Evolutionary conservation across 768 basidiomycete genomes (phyloP), one percentile per base, ranked within the genome.

Genomic region (Naganishia vishniacii): DNA sequence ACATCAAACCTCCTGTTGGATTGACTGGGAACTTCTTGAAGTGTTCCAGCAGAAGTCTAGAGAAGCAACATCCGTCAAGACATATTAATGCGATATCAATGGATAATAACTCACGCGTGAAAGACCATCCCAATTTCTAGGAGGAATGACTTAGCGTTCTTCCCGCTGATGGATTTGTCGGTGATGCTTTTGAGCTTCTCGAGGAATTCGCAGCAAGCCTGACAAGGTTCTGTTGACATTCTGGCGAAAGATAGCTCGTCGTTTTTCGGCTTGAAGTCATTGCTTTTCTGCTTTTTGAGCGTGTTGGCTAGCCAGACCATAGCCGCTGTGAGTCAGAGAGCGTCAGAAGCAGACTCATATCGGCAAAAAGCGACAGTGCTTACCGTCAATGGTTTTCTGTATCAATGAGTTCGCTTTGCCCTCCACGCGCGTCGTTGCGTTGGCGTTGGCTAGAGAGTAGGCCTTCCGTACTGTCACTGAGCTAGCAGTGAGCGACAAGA

Each of bases 1-100:
- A 86, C 90, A 98, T 94, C 58, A 99, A 80, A 16, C 94, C 95
- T 44, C 95, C 95, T 0, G 92, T 91, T 0, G 93, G 92, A 69
- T 88, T 95, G 59, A 99, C 92, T 2, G 91, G 89, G 79, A 97
- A 98, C 78, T 91, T 97, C 72, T 88, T 88, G 62, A 95, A 81
- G 74, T 99, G 95, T 42, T 98, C 95, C 51, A 99, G 82, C 6
- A 99, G 82, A 13, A 93, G 81, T 64, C 94, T 95, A n/a, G 58
- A 34, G 11, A 34, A 25, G 20, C 41, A 60, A 25, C 18, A 45
- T 18, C 2, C 31, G 34, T 34, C 44, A 59, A 29, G 26, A 34
- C 31, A 12, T 23, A 9, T 8, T 12, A 25, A 46, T 45, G n/a
- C n/a, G 13, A 42, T 13, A 18, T 1, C 26, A 25, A 31, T 20